Conservation (phyloP, 2,329 filamentous ascomycete genomes). For the Hymenotorrendiella dingleyae region DNA sequence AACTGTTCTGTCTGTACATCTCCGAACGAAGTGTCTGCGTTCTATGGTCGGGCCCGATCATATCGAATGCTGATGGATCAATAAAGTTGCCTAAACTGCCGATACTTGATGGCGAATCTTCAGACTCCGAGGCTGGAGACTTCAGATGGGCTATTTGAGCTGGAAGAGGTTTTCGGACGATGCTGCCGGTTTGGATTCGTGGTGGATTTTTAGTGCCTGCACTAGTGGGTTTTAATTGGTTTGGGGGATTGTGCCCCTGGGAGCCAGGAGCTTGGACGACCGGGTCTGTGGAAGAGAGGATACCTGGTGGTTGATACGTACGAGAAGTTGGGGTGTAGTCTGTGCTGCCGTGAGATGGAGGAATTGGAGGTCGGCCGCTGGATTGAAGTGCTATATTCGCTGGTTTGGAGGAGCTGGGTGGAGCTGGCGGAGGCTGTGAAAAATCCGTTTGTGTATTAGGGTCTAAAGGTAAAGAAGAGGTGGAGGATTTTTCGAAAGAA, state of each 20-base stretch:
- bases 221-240: constrained; percentile 21
- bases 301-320: constrained; percentile 17
- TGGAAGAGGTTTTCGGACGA: constrained; percentile 48
- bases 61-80: constrained; percentile 45
- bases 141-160: constrained; percentile 34
- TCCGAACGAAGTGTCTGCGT: constrained; percentile 15
- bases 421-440: constrained; percentile 16
- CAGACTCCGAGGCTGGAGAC: constrained; percentile 31
- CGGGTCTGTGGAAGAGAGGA: constrained; percentile 9
- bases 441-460: constrained; percentile 11
- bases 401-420: constrained; percentile 10
- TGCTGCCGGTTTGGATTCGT: constrained; percentile 36
- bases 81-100: constrained; percentile 36
- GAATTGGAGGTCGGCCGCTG: constrained; percentile 4
- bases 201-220: constrained; percentile 9
- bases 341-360: constrained; percentile 4
- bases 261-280: constrained; percentile 4
- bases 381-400: constrained; percentile 6
- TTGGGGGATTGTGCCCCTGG: constrained; percentile 15
- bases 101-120: constrained; percentile 34
- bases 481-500: constrained; percentile 25
- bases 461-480: constrained; percentile 12
- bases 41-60: constrained; percentile 18
- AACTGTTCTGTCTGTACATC: constrained; percentile 31
- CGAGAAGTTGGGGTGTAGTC: constrained; percentile 6